These are phyloP conservation scores for Pseudogymnoascus sp. DNA, from an alignment of 2,329 filamentous ascomycete species.

Conservation along the genomic window DNA sequence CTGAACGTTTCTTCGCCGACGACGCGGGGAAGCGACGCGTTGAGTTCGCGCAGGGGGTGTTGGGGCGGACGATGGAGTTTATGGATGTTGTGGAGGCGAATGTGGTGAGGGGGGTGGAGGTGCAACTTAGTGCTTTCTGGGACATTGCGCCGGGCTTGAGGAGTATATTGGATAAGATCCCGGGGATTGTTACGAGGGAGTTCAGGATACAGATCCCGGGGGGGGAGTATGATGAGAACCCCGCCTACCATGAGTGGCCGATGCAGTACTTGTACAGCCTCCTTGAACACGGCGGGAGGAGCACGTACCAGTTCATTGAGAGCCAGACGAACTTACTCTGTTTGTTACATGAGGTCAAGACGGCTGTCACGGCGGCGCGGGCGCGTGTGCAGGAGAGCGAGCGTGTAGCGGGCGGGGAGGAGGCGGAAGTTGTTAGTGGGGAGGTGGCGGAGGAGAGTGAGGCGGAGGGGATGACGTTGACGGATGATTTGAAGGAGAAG, in stretches of 20 bases:
- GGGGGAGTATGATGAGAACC: slow-evolving; percentile 77
- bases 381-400: slow-evolving; percentile 60
- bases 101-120: slow-evolving; percentile 78
- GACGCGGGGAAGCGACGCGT: slow-evolving; percentile 66
- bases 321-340: slow-evolving; percentile 86
- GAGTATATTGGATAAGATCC: slow-evolving; percentile 71
- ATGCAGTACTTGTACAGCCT: slow-evolving; percentile 85
- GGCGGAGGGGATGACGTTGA: slow-evolving; percentile 63
- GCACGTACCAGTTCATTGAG: slow-evolving; percentile 94
- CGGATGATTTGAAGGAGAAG: slow-evolving; percentile 85
- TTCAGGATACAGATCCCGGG: slow-evolving; percentile 72
- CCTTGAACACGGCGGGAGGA: slow-evolving; percentile 80
- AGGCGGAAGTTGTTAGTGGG: slow-evolving; percentile 31
- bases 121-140: slow-evolving; percentile 93
- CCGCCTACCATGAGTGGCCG: slow-evolving; percentile 68
- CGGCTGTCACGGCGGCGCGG: slow-evolving; percentile 62
- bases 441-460: slow-evolving; percentile 47
- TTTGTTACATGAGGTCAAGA: slow-evolving; percentile 81
- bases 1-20: slow-evolving; percentile 71
- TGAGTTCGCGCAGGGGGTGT: slow-evolving; percentile 60
- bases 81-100: slow-evolving; percentile 72
- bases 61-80: slow-evolving; percentile 68
- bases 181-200: slow-evolving; percentile 29
- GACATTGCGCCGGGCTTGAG: slow-evolving; percentile 84
- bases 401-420: slow-evolving; percentile 32